Conservation (phyloP, 2,329 filamentous ascomycete genomes). For the Penicillium sp. region DNA sequence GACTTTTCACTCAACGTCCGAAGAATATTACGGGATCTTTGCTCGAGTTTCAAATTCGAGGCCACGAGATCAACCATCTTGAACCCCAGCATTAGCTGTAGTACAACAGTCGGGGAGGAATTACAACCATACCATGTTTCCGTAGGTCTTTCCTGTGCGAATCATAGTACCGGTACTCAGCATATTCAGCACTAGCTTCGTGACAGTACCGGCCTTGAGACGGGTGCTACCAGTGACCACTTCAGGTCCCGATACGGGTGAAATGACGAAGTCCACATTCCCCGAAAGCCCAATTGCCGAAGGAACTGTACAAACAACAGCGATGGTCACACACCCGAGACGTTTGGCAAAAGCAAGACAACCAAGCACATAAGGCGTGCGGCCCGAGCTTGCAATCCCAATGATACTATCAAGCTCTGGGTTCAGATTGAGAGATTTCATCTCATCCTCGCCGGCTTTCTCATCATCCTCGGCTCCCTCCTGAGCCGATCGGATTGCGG, state of each 20-base stretch:
- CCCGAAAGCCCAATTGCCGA: conserved; percentile 31
- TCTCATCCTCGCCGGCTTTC: conserved; percentile 29
- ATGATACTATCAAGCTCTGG: conserved; percentile 38
- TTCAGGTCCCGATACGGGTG: conserved; percentile 43
- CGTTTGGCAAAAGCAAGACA: conserved; percentile 37
- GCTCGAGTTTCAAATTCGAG: conserved; percentile 40
- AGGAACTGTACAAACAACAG: conserved; percentile 39
- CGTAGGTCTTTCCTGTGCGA: conserved; percentile 42
- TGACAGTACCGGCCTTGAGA: conserved; percentile 47
- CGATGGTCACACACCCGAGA: conserved; percentile 38
- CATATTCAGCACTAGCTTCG: conserved; percentile 48
- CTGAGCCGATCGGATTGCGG: conserved; percentile 40
- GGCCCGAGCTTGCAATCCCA: conserved; percentile 45
- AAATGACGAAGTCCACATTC: conserved; percentile 35
- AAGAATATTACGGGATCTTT: conserved; percentile 36
- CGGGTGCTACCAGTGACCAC: conserved; percentile 48
- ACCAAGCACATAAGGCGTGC: conserved; percentile 45
- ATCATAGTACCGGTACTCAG: conserved; percentile 46
- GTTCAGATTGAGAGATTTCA: conserved; percentile 30
- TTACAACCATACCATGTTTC: conserved; percentile 37
- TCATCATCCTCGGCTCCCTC: conserved; percentile 44
- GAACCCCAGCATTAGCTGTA: not conserved
- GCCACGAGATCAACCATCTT: conserved; percentile 40
- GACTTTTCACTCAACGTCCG: conserved; percentile 24
- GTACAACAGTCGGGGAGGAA: not conserved